These are phyloP conservation scores for Fraxinus floribunda DNA, from an alignment of 305 asterid genomes.

Conservation along the genomic window DNA sequence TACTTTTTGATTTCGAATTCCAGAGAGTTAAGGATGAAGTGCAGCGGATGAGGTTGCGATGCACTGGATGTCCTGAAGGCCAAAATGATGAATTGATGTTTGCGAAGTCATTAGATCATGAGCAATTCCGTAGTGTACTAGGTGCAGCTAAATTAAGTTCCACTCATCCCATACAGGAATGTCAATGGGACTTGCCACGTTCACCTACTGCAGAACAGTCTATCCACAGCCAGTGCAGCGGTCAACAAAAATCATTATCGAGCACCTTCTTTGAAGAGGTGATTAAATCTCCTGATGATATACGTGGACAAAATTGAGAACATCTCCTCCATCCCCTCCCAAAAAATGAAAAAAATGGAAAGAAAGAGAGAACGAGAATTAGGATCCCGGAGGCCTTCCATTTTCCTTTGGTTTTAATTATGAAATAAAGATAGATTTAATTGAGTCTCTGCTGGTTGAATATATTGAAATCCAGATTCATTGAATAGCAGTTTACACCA, in stretches of 20 bases:
- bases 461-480: background rate
- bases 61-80: conserved; percentile 23
- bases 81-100: conserved; percentile 38
- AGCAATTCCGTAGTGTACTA: conserved; percentile 54
- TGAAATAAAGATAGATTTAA: background rate
- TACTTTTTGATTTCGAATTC: conserved; percentile 18
- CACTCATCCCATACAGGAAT: conserved; percentile 31
- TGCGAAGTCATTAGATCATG: conserved; percentile 55
- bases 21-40: conserved; percentile 75
- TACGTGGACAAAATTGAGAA: conserved; percentile 18
- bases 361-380: background rate
- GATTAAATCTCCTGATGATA: conserved; percentile 34
- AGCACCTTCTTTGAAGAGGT: conserved; percentile 44
- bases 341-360: background rate
- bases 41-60: conserved; percentile 40
- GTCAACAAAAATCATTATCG: conserved; percentile 33
- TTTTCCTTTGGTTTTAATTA: too few species aligned
- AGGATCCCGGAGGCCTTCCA: background rate
- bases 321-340: conserved; percentile 7
- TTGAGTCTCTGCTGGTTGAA: background rate
- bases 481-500: background rate
- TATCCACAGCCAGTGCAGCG: conserved; percentile 28
- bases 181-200: conserved; percentile 35
- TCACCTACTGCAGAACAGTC: conserved; percentile 37
- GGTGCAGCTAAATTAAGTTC: conserved; percentile 39